Percentiles rank a stretch among this genome's conserved stretches.
Conservation (phyloP, 164 flowering plant genomes). For the Piper betle region DNA sequence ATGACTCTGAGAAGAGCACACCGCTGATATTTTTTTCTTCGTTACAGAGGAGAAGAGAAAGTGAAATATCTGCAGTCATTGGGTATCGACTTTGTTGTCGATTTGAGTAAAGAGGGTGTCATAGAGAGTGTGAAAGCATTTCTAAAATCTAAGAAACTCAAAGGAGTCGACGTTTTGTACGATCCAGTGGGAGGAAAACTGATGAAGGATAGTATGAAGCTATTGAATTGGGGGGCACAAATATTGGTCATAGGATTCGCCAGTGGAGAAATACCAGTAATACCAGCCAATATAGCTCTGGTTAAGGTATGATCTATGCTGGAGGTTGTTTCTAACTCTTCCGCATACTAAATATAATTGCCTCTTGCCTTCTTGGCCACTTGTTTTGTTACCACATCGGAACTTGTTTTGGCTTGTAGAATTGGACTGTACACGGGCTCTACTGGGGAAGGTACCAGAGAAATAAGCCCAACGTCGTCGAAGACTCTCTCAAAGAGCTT, state of each 20-base stretch:
- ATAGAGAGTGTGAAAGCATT: slow-evolving; percentile 62
- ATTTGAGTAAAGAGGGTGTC: slow-evolving; percentile 38
- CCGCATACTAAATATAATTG: background rate
- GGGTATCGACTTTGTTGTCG: slow-evolving; percentile 82
- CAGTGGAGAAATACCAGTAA: slow-evolving; percentile 84
- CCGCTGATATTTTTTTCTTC: slow-evolving; percentile 1
- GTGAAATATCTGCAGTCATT: slow-evolving; percentile 58
- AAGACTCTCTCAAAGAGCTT: slow-evolving; percentile 63
- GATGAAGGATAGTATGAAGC: slow-evolving; percentile 66
- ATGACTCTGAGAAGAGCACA: background rate
- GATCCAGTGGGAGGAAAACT: slow-evolving; percentile 98
- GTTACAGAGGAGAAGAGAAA: slow-evolving; percentile 73
- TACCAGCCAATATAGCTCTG: slow-evolving; percentile 87
- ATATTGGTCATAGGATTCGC: slow-evolving; percentile 94
- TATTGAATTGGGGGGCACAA: slow-evolving; percentile 89
- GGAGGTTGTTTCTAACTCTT: background rate
- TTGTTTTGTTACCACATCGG: background rate
- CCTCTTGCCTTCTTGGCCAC: background rate
- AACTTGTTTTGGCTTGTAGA: slow-evolving; percentile 27
- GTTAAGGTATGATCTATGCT: slow-evolving; percentile 48
- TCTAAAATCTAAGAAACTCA: slow-evolving; percentile 60
- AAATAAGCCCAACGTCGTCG: slow-evolving; percentile 52
- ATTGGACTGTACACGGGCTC: slow-evolving; percentile 98
- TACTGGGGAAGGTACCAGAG: slow-evolving; percentile 90
- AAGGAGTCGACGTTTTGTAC: slow-evolving; percentile 89